These are phyloP conservation scores for Didymella glomerata DNA, from an alignment of 2,329 filamentous ascomycete genomes.

Conservation along the genomic window DNA sequence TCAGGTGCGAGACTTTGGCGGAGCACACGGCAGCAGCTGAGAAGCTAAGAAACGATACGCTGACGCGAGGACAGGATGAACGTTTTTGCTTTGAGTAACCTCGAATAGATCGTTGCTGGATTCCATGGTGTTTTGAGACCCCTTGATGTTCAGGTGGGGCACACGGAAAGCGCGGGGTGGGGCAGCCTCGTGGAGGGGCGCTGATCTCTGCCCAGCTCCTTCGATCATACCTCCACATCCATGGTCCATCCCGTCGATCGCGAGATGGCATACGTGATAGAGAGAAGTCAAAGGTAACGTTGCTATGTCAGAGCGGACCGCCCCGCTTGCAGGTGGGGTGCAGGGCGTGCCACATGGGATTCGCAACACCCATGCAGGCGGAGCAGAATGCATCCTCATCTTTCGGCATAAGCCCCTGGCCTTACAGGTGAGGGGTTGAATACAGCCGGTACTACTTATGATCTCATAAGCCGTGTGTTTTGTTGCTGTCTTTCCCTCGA, in stretches of 20 bases:
- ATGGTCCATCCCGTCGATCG: not conserved
- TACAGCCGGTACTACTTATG: not conserved
- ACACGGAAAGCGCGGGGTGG: not conserved
- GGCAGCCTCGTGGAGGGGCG: not conserved
- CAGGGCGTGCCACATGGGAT: not conserved
- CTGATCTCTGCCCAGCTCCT: not conserved
- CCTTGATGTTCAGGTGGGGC: not conserved
- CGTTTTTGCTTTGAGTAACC: not conserved
- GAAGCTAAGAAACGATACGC: not conserved
- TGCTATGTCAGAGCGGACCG: too few relatives aligned
- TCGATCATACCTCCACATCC: not conserved
- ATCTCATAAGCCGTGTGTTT: not conserved
- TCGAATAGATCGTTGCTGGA: not conserved
- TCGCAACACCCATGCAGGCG: not conserved
- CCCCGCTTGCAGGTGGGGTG: not conserved
- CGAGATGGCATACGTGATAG: not conserved
- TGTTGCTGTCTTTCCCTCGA: not conserved
- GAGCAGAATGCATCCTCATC: not conserved
- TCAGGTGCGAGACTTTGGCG: not conserved
- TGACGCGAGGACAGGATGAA: not conserved
- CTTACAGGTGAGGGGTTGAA: not conserved
- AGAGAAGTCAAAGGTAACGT: not conserved
- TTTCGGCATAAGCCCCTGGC: not conserved
- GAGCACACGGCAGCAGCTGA: not conserved
- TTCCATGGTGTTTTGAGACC: not conserved